phyloP scores from a whole-genome alignment of 768 basidiomycete species.

The Sporobolomyces phaffii region DNA sequence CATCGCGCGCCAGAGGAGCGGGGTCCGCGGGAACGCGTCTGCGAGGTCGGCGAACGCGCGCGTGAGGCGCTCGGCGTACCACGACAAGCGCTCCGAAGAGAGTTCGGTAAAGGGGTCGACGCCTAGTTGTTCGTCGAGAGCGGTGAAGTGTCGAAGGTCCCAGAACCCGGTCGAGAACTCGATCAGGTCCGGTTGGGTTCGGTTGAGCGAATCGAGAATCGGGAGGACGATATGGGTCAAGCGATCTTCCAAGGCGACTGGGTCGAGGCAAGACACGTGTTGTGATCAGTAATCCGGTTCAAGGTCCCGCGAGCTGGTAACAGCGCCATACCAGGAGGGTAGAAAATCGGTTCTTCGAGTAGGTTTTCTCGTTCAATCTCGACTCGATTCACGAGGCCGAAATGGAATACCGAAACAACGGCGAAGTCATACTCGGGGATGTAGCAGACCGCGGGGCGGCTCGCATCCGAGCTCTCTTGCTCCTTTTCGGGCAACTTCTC shows the following conservation, averaged over 20 bases:
- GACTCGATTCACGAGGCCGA: slow-evolving; percentile 28
- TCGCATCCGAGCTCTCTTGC: slow-evolving; percentile 5
- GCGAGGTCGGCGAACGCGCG: slow-evolving; percentile 27
- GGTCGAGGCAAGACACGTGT: neutral
- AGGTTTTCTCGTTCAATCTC: slow-evolving; percentile 36
- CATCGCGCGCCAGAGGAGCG: slow-evolving; percentile 28
- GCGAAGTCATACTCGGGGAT: slow-evolving; percentile 29
- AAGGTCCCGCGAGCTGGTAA: neutral
- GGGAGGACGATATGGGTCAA: slow-evolving; percentile 31
- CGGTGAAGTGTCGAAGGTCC: slow-evolving; percentile 38
- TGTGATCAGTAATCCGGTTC: neutral
- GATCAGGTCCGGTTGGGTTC: slow-evolving; percentile 29
- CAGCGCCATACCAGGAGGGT: slow-evolving; percentile 26
- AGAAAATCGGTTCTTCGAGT: slow-evolving; percentile 25
- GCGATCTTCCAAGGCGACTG: slow-evolving; percentile 35
- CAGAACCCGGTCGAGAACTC: slow-evolving; percentile 35
- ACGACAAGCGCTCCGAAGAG: slow-evolving; percentile 24
- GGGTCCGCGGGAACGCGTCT: slow-evolving; percentile 21
- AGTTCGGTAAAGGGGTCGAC: slow-evolving; percentile 7
- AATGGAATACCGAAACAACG: slow-evolving; percentile 33
- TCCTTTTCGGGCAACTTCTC: slow-evolving; percentile 15
- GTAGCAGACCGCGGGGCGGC: slow-evolving; percentile 33
- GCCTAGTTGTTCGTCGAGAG: slow-evolving; percentile 20
- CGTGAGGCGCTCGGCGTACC: slow-evolving; percentile 25
- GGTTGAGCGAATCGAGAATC: slow-evolving; percentile 25